phyloP scores from a whole-genome alignment of 306 rosid species.

The Malus sylvestris region DNA sequence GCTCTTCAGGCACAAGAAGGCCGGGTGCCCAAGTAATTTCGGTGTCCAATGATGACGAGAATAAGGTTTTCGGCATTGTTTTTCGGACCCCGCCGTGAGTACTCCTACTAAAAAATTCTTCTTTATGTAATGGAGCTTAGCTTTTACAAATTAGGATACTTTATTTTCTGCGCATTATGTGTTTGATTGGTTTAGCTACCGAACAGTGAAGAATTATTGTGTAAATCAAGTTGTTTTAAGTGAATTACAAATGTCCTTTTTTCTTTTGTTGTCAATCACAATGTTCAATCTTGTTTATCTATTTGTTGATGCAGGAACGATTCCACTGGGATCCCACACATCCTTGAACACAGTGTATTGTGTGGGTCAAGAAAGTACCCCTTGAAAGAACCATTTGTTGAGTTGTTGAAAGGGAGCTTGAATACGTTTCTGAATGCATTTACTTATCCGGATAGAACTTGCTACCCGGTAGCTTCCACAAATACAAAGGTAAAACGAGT shows the following conservation, averaged over 20 bases:
- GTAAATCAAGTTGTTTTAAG: neutral
- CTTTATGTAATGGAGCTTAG: neutral
- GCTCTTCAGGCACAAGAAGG: slow-evolving; percentile 68
- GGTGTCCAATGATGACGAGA: slow-evolving; percentile 80
- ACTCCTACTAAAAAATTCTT: neutral
- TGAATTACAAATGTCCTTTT: neutral
- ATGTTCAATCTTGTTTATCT: neutral
- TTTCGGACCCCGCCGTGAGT: slow-evolving; percentile 96
- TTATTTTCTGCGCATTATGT: neutral
- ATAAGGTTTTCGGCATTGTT: slow-evolving; percentile 93
- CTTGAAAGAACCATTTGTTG: slow-evolving; percentile 91
- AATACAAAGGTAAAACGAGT: slow-evolving; percentile 56
- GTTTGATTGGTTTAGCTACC: neutral
- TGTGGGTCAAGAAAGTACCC: slow-evolving; percentile 97
- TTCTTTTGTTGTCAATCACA: neutral
- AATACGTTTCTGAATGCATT: slow-evolving; percentile 90
- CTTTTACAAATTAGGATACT: neutral
- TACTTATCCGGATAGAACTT: slow-evolving; percentile 96
- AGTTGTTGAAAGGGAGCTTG: slow-evolving; percentile 83
- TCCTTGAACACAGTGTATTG: slow-evolving; percentile 89
- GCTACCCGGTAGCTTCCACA: slow-evolving; percentile 96
- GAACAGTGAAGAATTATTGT: neutral
- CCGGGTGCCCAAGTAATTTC: slow-evolving; percentile 93
- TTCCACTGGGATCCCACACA: slow-evolving; percentile 98
- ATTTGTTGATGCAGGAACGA: slow-evolving; percentile 51